A percentile compares a stretch with the other conserved stretches of the same genome.
phyloP scores from a whole-genome alignment of 2,329 filamentous ascomycete genomes.

The Phialemoniopsis sp. region DNA sequence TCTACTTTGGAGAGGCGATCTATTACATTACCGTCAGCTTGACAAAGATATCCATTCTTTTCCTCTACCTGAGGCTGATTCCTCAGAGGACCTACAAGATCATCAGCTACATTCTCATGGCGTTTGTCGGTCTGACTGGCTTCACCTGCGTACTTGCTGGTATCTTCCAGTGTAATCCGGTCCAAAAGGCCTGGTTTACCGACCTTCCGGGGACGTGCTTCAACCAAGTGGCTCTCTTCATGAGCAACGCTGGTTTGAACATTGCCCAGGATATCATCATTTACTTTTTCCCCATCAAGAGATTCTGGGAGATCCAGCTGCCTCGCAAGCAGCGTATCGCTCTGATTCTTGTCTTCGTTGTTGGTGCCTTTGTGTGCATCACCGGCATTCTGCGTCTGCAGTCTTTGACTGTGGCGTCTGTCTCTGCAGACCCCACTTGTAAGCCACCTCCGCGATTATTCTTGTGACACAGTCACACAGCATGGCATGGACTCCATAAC shows the following conservation, averaged over 20 bases:
- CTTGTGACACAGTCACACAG: no score
- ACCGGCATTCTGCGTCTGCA: neutral
- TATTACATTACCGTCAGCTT: slow-evolving; percentile 22
- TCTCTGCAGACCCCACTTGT: neutral
- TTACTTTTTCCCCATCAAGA: neutral
- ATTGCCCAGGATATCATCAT: slow-evolving; percentile 1
- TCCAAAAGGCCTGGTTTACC: slow-evolving; percentile 4
- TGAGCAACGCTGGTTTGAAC: slow-evolving; percentile 1
- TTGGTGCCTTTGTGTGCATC: neutral
- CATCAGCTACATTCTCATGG: slow-evolving; percentile 15
- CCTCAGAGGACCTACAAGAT: slow-evolving; percentile 22
- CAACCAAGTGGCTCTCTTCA: neutral
- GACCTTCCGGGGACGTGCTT: neutral
- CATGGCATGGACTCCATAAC: neutral
- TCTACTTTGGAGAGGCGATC: slow-evolving; percentile 25
- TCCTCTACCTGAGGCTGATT: slow-evolving; percentile 27
- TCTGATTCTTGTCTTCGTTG: neutral
- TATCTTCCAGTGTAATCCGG: slow-evolving; percentile 8
- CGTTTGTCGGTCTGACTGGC: slow-evolving; percentile 11
- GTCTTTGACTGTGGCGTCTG: neutral
- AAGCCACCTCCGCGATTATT: neutral
- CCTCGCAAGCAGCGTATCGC: no score
- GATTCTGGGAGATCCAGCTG: neutral
- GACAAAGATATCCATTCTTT: slow-evolving; percentile 24
- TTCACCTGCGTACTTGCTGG: slow-evolving; percentile 2